These are phyloP conservation scores for Aegilops speltoides DNA, from an alignment of 176 grass and related monocot species.

Conservation along the genomic window DNA sequence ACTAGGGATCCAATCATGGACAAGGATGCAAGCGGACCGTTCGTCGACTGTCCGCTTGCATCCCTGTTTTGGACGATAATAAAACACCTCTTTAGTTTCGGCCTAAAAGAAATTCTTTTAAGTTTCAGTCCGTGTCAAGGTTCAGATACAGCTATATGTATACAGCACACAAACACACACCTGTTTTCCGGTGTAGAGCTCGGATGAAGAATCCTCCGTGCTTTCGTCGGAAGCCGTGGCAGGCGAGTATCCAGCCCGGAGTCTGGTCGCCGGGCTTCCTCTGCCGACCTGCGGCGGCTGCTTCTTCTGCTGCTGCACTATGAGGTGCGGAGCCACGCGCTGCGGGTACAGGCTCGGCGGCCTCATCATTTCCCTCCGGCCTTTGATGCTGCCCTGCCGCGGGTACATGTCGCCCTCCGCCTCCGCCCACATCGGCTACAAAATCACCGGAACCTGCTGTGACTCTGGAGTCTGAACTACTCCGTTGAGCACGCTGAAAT, in stretches of 20 bases:
- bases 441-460: background rate
- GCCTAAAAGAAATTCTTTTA: background rate
- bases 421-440: slow-evolving; percentile 63
- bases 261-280: slow-evolving; percentile 29
- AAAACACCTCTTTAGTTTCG: no score
- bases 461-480: background rate
- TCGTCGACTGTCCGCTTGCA: no score
- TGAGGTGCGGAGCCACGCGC: slow-evolving; percentile 62
- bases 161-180: background rate
- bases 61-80: no score
- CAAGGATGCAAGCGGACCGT: no score
- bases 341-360: slow-evolving; percentile 62
- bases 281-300: background rate
- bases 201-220: slow-evolving; percentile 40
- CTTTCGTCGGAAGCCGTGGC: slow-evolving; percentile 38
- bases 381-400: slow-evolving; percentile 32
- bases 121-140: background rate
- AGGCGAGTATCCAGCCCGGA: background rate
- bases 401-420: slow-evolving; percentile 44
- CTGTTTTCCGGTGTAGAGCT: slow-evolving; percentile 33
- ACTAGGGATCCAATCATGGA: no score
- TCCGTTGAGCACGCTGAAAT: background rate
- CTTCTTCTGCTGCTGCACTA: slow-evolving; percentile 37
- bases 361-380: slow-evolving; percentile 34
- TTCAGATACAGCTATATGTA: background rate